Conservation (phyloP, 768 basidiomycete species). For the Pleurotus eryngii region DNA sequence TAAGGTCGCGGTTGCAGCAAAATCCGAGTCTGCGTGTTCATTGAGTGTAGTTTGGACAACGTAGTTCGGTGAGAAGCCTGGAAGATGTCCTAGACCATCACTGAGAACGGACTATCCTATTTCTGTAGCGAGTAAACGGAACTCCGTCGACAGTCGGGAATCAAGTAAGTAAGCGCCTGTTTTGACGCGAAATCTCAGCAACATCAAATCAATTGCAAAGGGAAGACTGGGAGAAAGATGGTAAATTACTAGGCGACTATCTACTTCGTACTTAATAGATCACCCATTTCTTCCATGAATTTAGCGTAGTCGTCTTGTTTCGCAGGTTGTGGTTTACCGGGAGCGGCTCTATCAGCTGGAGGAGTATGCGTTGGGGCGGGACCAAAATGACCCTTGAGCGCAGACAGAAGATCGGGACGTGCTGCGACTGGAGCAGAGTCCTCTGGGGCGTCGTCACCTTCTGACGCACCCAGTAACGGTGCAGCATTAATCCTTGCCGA, state of each 20-base stretch:
- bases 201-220: no score
- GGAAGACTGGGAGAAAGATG: background rate
- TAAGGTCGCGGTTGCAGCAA: slow-evolving; percentile 69
- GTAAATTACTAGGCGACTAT: background rate
- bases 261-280: slow-evolving; percentile 46
- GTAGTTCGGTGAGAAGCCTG: background rate
- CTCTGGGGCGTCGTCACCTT: slow-evolving; percentile 22
- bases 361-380: slow-evolving; percentile 18
- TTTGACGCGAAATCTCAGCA: background rate
- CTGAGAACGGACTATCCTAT: background rate
- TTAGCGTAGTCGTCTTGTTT: slow-evolving; percentile 70
- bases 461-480: slow-evolving; percentile 41
- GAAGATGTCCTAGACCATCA: background rate
- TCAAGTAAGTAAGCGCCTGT: background rate
- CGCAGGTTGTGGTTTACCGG: slow-evolving; percentile 27
- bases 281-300: slow-evolving; percentile 74
- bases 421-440: slow-evolving; percentile 31
- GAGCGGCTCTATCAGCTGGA: no score
- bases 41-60: slow-evolving; percentile 4
- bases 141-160: background rate
- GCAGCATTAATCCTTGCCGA: slow-evolving; percentile 59
- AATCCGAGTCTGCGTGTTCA: slow-evolving; percentile 35
- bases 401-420: slow-evolving; percentile 65
- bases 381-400: slow-evolving; percentile 61
- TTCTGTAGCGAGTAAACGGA: background rate